These are phyloP conservation scores for Trichoderma sp. DNA, from an alignment of 2,329 filamentous ascomycete species.

Conservation along the genomic window DNA sequence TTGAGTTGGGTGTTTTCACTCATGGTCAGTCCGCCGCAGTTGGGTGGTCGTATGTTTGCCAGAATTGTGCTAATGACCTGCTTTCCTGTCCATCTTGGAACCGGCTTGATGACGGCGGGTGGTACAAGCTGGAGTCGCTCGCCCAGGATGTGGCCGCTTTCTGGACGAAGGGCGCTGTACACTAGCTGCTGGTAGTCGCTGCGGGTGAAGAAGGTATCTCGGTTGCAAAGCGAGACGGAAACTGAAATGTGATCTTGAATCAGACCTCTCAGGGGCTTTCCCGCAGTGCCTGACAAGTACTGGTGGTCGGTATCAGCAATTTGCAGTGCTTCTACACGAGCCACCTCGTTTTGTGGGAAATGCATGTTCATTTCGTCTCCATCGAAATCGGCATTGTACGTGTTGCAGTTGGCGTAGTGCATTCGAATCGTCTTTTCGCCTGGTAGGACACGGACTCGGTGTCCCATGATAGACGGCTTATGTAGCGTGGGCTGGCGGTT, in stretches of 20 bases:
- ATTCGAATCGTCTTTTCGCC: constrained; percentile 98
- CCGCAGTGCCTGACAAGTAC: constrained; percentile 90
- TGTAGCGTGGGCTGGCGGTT: constrained; percentile 97
- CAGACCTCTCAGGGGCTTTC: constrained; percentile 89
- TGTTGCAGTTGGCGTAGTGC: constrained; percentile 99
- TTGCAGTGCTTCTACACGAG: constrained; percentile 86
- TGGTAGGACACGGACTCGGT: constrained; percentile 86
- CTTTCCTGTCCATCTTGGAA: constrained; percentile 89
- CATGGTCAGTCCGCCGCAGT: constrained; percentile 78
- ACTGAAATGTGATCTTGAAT: constrained; percentile 99
- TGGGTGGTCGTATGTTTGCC: constrained; percentile 83
- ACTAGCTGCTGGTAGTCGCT: constrained; percentile 93
- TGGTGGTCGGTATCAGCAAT: constrained; percentile 97
- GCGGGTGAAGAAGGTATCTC: constrained; percentile 86
- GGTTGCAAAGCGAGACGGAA: constrained; percentile 85
- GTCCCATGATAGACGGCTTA: constrained; percentile 99
- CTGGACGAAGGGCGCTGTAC: constrained; percentile 85
- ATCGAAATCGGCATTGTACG: constrained; percentile 99
- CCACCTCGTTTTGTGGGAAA: constrained; percentile 96
- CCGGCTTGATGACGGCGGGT: constrained; percentile 82
- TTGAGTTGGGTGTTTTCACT: constrained; percentile 78
- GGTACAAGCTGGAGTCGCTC: constrained; percentile 80
- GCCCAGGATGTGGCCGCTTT: constrained; percentile 83
- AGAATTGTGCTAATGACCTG: constrained; percentile 92
- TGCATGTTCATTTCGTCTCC: constrained; percentile 99